Conservation (phyloP, 148 eudicot genomes). For the Nyssa sinensis region DNA sequence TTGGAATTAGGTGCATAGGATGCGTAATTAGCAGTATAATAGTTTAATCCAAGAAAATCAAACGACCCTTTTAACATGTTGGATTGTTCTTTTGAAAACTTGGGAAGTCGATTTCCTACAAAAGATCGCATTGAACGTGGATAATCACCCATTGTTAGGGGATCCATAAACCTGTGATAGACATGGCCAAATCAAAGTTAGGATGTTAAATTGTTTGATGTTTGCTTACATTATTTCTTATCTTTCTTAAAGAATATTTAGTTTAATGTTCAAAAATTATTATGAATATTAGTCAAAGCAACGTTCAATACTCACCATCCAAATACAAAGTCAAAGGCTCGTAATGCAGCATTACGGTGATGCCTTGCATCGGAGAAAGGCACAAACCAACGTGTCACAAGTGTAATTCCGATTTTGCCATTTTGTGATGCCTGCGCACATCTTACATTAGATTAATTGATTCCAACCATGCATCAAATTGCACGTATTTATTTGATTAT, state of each 20-base stretch:
- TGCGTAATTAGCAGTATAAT: constrained; percentile 56
- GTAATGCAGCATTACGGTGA: constrained; percentile 25
- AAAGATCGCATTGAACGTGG: constrained; percentile 15
- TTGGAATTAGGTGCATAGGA: constrained; percentile 20
- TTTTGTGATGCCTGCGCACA: constrained; percentile 33
- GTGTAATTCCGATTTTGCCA: constrained; percentile 48
- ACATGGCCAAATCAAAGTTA: neutral
- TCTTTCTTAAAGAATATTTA: neutral
- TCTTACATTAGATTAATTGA: neutral
- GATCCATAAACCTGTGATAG: constrained; percentile 37
- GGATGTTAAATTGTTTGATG: no score
- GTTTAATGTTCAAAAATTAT: neutral
- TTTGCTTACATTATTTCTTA: neutral
- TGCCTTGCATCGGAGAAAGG: constrained; percentile 30
- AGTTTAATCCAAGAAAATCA: constrained; percentile 62
- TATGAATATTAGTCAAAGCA: neutral
- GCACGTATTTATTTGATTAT: no score
- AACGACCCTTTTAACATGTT: constrained; percentile 35
- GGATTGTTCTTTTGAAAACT: constrained; percentile 28
- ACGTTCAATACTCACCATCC: constrained; percentile 44
- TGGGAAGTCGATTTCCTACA: constrained; percentile 33
- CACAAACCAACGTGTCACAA: constrained; percentile 39
- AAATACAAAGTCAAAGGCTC: constrained; percentile 49
- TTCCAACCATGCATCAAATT: neutral
- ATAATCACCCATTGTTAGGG: constrained; percentile 27